Base-by-base conservation (phyloP, 2,329 filamentous ascomycete genomes). In the Thielaviopsis populi region DNA sequence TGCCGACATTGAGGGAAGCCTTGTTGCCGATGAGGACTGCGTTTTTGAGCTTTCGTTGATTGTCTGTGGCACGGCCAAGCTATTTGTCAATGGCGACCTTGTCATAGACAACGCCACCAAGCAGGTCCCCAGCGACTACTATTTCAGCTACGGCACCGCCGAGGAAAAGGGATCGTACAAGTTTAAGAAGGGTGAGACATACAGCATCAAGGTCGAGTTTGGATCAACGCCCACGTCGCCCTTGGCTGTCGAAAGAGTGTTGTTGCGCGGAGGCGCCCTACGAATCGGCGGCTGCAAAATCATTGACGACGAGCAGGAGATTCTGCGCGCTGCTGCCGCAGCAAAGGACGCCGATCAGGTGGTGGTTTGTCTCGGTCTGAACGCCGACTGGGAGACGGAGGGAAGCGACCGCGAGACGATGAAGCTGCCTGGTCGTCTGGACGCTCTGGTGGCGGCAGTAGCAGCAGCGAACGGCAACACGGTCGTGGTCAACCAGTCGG, bases 301-400 rank as follows among this genome's bases (percentile, higher is more conserved):
- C 46, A 79, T 85, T 56, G 78, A 83, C 68, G 74, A 79, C 43
- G 74, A 81, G 64, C 77, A 79, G 17, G 82, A 86, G 70, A 83
- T 91, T 64, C 74, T 80, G 60, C 79, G 84, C 66, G 88, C 89
- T 0, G 85, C 87, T 0, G 77, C 80, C 33, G 76, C 87, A 6
- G 89, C 89, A 37, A 80, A 79, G 70, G 78, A 81, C 50, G 85
- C 85, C 1, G 88, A 92, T 64, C 86, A 91, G 70, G 89, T 91
- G 59, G 80, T 94, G 67, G 77, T 94, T 63, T 88, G 88, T 70
- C 85, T 85, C 1, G 89, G 89, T 1, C 79, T 94, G 59, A 91
- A 91, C 70, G 81, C 81, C 43, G 88, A 92, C 70, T 92, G 88
- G 87, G 89, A 92, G 72, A 86, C 85, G 0, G 88, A 91, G 74